These are phyloP conservation scores for Aureobasidium melanogenum DNA, from an alignment of 2,329 filamentous ascomycete genomes.

Conservation along the genomic window DNA sequence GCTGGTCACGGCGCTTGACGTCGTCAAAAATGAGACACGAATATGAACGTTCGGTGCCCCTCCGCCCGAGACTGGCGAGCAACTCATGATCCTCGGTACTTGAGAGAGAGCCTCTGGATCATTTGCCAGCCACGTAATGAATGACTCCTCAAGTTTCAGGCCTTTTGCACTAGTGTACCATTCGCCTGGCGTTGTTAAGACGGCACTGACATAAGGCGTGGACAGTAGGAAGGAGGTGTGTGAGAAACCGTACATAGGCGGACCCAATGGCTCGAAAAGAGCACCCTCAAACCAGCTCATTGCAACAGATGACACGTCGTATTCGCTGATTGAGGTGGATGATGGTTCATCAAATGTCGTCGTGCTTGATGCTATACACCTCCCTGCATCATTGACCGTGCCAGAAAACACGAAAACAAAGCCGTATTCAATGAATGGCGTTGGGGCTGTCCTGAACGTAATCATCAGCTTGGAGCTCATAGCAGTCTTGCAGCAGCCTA, in stretches of 20 bases:
- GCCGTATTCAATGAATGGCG: background rate
- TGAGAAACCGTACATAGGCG: no score
- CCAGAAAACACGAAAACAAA: background rate
- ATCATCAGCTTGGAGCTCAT: background rate
- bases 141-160: background rate
- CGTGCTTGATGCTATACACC: background rate
- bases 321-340: background rate
- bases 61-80: background rate
- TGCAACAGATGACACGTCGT: background rate
- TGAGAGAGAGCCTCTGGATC: background rate
- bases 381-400: background rate
- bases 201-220: background rate
- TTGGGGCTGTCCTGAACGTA: background rate
- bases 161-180: background rate
- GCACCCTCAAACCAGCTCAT: background rate
- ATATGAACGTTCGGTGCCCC: background rate
- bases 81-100: background rate
- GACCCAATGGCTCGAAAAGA: background rate
- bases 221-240: background rate
- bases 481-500: background rate
- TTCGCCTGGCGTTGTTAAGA: background rate
- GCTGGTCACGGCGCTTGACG: background rate
- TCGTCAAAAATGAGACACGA: background rate
- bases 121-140: background rate
- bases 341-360: background rate